These are phyloP conservation scores for Coffea eugenioides DNA, from an alignment of 257 asterid species.

Conservation along the genomic window DNA sequence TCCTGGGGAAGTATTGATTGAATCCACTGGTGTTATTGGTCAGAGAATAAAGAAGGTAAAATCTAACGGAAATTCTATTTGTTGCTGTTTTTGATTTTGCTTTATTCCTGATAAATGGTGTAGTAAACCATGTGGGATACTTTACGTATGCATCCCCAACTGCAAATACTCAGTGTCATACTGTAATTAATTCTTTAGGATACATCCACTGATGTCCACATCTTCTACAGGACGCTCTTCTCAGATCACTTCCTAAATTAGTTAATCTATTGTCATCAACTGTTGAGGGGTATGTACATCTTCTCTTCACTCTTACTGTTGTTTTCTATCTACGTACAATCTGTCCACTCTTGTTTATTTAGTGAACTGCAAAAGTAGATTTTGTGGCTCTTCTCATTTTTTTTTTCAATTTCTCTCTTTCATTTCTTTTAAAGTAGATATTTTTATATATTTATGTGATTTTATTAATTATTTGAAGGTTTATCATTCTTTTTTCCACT, in stretches of 20 bases:
- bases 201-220: constrained; percentile 6
- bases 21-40: constrained; percentile 98
- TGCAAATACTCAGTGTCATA: background rate
- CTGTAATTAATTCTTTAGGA: background rate
- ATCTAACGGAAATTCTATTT: constrained; percentile 3
- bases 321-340: background rate
- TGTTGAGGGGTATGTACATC: constrained; percentile 57
- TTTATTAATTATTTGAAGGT: background rate
- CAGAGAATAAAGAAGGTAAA: constrained; percentile 87
- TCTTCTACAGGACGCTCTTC: constrained; percentile 83
- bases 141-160: background rate
- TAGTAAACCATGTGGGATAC: background rate
- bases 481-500: background rate
- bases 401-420: background rate
- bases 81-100: background rate
- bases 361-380: background rate
- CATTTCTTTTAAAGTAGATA: background rate
- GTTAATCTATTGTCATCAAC: constrained; percentile 61
- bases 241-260: constrained; percentile 79
- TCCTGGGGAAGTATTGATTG: constrained; percentile 77
- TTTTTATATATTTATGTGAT: background rate
- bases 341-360: background rate
- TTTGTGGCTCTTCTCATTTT: background rate
- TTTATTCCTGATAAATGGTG: background rate
- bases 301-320: constrained; percentile 4